Evolutionary conservation across 345 rosid genomes (phyloP), one percentile per base, ranked within the genome.

Genomic region (Populus simonii): DNA sequence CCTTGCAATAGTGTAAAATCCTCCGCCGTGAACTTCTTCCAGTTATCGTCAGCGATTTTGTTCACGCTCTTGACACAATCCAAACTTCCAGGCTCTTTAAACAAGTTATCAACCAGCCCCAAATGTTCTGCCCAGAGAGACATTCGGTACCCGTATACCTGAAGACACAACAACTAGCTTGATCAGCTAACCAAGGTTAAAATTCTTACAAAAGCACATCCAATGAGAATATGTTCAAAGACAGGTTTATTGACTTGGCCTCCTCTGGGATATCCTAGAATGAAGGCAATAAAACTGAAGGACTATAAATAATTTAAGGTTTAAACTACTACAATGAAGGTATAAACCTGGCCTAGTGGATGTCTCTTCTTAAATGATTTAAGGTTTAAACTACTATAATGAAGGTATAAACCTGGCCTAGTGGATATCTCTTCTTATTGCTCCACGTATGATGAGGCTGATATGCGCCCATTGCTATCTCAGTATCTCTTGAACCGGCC

Each of bases 111-210:
- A 0, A 90, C 49, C 71, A 59, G 51, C 16, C 87, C 96, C 84
- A 90, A 68, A 84, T 94, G 98, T 83, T 94, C 98, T 4, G 92
- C 93, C 98, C 98, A 92, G n/a, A 94, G 79, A 3, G 97, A 94
- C 94, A 91, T 90, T 74, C 98, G 84, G 72, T 91, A 94, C 72
- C 97, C 96, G 12, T 87, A 89, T 25, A 92, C 87, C 97, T 92
- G 88, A 68, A 82, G 7, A 36, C 17, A 45, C 65, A 73, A 8
- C 45, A 53, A 8, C 13, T 18, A 45, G 62, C 66, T 74, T 74
- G 47, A 65, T 74, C 29, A 25, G 39, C 57, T 74, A 23, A 27
- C 25, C 43, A 11, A n/a, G 17, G 59, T 49, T 59, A 23, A 23
- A 8, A n/a, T 76, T n/a, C 35, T 65, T 13, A 66, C 8, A 3